A percentile compares a stretch with the other conserved stretches of the same genome.
These are phyloP conservation scores for Axilococcus clingmanii DNA, from an alignment of 139 green algal species.

Conservation along the genomic window DNA sequence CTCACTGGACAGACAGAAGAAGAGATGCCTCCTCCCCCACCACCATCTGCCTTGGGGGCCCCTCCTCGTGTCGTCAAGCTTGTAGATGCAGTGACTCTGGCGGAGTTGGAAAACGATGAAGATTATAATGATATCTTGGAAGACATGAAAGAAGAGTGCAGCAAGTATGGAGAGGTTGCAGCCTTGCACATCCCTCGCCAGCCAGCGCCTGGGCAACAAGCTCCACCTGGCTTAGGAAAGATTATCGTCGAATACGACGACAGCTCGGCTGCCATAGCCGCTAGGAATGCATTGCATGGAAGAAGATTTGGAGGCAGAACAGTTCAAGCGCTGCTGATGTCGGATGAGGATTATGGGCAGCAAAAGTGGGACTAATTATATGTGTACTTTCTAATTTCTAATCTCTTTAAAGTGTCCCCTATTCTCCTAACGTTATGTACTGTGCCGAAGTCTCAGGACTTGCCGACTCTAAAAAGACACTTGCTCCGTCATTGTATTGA, in stretches of 20 bases:
- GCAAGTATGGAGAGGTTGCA: slow-evolving; percentile 29
- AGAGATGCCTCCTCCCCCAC: neutral
- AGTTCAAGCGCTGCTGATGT: slow-evolving; percentile 63
- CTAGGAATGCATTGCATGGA: slow-evolving; percentile 71
- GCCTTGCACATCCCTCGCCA: slow-evolving; percentile 57
- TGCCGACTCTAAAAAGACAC: slow-evolving; percentile 7
- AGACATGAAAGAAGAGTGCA: slow-evolving; percentile 70
- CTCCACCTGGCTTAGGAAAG: slow-evolving; percentile 56
- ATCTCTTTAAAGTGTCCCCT: slow-evolving; percentile 2
- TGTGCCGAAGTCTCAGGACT: slow-evolving; percentile 10
- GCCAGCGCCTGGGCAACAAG: slow-evolving; percentile 5
- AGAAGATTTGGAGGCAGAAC: slow-evolving; percentile 72
- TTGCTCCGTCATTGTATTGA: slow-evolving; percentile 12
- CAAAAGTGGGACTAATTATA: slow-evolving; percentile 22
- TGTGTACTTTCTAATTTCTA: neutral
- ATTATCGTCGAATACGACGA: slow-evolving; percentile 76
- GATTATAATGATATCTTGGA: slow-evolving; percentile 92
- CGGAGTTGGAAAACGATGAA: slow-evolving; percentile 79
- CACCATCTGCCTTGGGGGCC: neutral
- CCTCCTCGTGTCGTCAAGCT: slow-evolving; percentile 17
- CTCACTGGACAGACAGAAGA: slow-evolving; percentile 4
- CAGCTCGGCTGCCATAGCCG: slow-evolving; percentile 37
- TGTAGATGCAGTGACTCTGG: slow-evolving; percentile 44
- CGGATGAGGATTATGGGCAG: slow-evolving; percentile 46
- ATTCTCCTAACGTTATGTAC: neutral